Evolutionary conservation across 306 rosid genomes (phyloP).

Genomic region (Abrus pulchellus): DNA sequence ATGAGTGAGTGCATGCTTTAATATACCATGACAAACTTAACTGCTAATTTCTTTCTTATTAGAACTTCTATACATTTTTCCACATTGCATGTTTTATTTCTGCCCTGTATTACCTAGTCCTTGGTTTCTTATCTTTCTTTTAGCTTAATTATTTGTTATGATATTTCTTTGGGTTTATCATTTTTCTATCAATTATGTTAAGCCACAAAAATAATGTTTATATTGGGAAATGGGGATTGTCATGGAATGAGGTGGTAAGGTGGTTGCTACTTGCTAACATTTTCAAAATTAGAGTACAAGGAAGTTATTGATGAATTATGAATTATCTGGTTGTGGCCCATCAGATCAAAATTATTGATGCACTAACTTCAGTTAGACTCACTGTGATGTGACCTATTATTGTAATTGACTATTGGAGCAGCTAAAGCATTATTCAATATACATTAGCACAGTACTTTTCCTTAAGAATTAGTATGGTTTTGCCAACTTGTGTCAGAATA

Average conservation of each 20-base stretch:
- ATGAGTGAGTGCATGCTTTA: constrained; percentile 77
- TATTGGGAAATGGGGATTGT: constrained; percentile 1
- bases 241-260: constrained; percentile 7
- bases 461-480: constrained; percentile 19
- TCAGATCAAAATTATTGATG: not conserved
- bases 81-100: constrained; percentile 9
- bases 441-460: not conserved
- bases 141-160: constrained; percentile 23
- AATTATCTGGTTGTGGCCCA: constrained; percentile 4
- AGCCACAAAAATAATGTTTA: constrained; percentile 23
- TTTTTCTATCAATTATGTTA: constrained; percentile 11
- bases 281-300: not conserved
- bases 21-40: constrained; percentile 31
- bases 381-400: not conserved
- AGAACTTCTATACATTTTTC: constrained; percentile 24
- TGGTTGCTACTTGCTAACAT: not conserved
- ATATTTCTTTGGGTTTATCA: constrained; percentile 28
- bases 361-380: constrained; percentile 5
- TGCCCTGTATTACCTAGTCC: not conserved
- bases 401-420: constrained; percentile 3
- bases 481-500: not conserved
- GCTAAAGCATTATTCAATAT: not conserved
- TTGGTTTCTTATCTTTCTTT: constrained; percentile 29
- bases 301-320: constrained; percentile 18
- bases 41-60: constrained; percentile 1